Percentiles rank a stretch among this genome's conserved stretches.
These are phyloP conservation scores for Mycocentrospora acerina DNA, from an alignment of 2,329 filamentous ascomycete species.

Conservation along the genomic window DNA sequence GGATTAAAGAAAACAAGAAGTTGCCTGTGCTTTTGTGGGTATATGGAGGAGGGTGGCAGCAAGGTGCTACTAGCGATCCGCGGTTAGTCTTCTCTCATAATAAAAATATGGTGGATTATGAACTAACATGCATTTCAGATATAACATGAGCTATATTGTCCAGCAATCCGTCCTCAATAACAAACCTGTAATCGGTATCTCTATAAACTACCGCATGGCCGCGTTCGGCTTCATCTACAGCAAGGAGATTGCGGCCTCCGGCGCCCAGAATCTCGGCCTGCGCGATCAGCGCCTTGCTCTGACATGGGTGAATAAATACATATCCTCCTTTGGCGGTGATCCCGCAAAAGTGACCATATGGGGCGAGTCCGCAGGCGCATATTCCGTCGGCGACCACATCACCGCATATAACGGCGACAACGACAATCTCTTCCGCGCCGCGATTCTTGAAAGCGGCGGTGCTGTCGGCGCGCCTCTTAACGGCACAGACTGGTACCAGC, in stretches of 20 bases:
- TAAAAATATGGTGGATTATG: rapidly evolving
- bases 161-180: conserved; percentile 31
- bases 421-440: conserved; percentile 46
- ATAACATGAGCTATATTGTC: conserved; percentile 36
- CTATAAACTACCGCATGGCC: conserved; percentile 53
- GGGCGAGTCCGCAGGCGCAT: conserved; percentile 62
- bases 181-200: conserved; percentile 35
- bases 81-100: conserved; percentile 14
- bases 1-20: conserved; percentile 11
- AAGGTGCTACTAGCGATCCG: conserved; percentile 35
- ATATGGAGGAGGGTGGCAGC: conserved; percentile 37
- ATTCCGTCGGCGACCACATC: conserved; percentile 52
- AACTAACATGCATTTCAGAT: conserved; percentile 13
- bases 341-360: conserved; percentile 61
- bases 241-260: conserved; percentile 38
- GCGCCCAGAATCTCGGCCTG: conserved; percentile 54
- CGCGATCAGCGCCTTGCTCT: conserved; percentile 63
- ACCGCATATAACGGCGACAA: conserved; percentile 42
- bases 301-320: conserved; percentile 63
- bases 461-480: conserved; percentile 35
- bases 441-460: conserved; percentile 42
- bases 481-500: conserved; percentile 35
- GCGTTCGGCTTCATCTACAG: conserved; percentile 54
- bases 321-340: conserved; percentile 55
- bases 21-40: conserved; percentile 37